Conservation (phyloP, 768 basidiomycete genomes). For the Leucogyrophana mollusca region DNA sequence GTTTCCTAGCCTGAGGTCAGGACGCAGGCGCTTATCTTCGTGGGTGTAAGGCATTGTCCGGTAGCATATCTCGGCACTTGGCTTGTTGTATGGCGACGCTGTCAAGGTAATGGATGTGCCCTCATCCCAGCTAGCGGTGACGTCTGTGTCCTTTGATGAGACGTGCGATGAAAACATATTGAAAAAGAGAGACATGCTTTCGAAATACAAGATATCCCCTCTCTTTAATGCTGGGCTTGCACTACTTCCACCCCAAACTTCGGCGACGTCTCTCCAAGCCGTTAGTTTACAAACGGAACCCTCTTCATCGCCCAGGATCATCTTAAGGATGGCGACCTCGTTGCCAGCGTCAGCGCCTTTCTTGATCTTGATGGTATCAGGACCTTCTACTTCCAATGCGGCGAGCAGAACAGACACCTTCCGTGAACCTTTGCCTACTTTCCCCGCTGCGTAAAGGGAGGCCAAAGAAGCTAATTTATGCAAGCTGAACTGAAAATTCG, state of each 20-base stretch:
- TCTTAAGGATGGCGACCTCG: slow-evolving; percentile 63
- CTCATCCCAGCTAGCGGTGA: slow-evolving; percentile 47
- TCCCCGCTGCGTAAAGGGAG: slow-evolving; percentile 26
- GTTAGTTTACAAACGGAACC: slow-evolving; percentile 69
- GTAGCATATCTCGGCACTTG: slow-evolving; percentile 69
- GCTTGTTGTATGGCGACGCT: slow-evolving; percentile 67
- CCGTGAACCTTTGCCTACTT: slow-evolving; percentile 36
- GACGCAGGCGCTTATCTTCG: slow-evolving; percentile 60
- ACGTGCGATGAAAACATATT: slow-evolving; percentile 12
- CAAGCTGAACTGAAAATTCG: slow-evolving; percentile 70
- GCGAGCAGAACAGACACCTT: slow-evolving; percentile 64
- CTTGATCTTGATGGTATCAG: slow-evolving; percentile 64
- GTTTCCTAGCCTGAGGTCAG: slow-evolving; percentile 68
- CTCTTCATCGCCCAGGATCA: slow-evolving; percentile 74
- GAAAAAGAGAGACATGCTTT: slow-evolving; percentile 48
- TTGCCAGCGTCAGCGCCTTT: slow-evolving; percentile 70
- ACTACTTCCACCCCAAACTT: slow-evolving; percentile 59
- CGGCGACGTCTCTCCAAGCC: slow-evolving; percentile 77
- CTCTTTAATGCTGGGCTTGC: slow-evolving; percentile 49
- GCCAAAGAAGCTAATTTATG: slow-evolving; percentile 56
- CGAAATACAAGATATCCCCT: slow-evolving; percentile 70
- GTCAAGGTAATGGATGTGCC: slow-evolving; percentile 49
- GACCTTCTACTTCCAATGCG: slow-evolving; percentile 75
- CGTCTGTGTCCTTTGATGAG: slow-evolving; percentile 39
- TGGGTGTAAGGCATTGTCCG: slow-evolving; percentile 68